Conservation (phyloP, 129 eudicot genomes). For the carrot (Daucus carota) region DH1_v3.0 NC_030386.2:20466501-20467000, state of each 20-base stretch:
- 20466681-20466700: conserved; percentile 64
- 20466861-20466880: conserved; percentile 39
- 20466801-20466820: conserved; percentile 85
- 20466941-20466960: conserved; percentile 47
- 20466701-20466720: conserved; percentile 63
- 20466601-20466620: conserved; percentile 41
- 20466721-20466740: conserved; percentile 52
- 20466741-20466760: conserved; percentile 78
- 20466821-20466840: conserved; percentile 58
- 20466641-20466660: conserved; percentile 64
- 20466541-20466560: conserved; percentile 43
- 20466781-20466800: conserved; percentile 63
- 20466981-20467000: conserved; percentile 59
- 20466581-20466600: conserved; percentile 34
- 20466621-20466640: conserved; percentile 35
- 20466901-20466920: conserved; percentile 55
- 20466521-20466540: conserved; percentile 37
- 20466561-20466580: conserved; percentile 49
- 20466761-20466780: conserved; percentile 53
- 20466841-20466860: conserved; percentile 15
- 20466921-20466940: conserved; percentile 79
- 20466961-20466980: conserved; percentile 47
- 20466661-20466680: conserved; percentile 32
- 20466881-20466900: conserved; percentile 59
- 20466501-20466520: conserved; percentile 7